Conservation (phyloP, 345 rosid species). For the Turritis glabra region DNA sequence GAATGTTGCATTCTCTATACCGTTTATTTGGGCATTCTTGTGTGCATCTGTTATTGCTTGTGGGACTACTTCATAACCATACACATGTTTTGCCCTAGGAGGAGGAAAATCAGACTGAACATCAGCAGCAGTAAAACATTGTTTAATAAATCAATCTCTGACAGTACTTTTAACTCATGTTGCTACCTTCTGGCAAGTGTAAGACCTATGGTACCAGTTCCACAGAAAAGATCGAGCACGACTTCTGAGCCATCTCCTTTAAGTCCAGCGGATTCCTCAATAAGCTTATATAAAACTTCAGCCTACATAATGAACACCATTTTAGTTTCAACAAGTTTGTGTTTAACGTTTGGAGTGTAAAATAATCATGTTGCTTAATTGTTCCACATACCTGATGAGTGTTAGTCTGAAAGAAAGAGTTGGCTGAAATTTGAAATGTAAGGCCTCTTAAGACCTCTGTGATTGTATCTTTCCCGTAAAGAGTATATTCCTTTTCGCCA, state of each 20-base stretch:
- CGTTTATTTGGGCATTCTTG: constrained; percentile 76
- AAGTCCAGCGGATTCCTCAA: constrained; percentile 80
- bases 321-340: background rate
- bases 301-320: constrained; percentile 54
- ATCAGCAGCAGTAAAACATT: constrained; percentile 1
- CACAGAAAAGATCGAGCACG: constrained; percentile 93
- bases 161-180: background rate
- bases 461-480: constrained; percentile 72
- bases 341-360: background rate
- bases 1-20: constrained; percentile 76
- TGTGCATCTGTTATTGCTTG: constrained; percentile 83
- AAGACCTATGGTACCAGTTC: constrained; percentile 92
- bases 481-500: constrained; percentile 87
- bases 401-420: constrained; percentile 95
- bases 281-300: constrained; percentile 82
- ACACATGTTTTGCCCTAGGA: constrained; percentile 73
- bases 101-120: background rate
- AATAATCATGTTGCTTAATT: background rate
- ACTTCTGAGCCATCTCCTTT: constrained; percentile 91
- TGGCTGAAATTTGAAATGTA: constrained; percentile 88
- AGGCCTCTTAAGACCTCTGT: constrained; percentile 82
- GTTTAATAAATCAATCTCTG: background rate
- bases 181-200: constrained; percentile 80
- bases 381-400: constrained; percentile 64
- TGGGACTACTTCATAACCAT: constrained; percentile 92